A percentile compares a stretch with the other conserved stretches of the same genome.
These are phyloP conservation scores for Acanthamoeba quina DNA, from an alignment of 208 protist species.

Conservation along the genomic window DNA sequence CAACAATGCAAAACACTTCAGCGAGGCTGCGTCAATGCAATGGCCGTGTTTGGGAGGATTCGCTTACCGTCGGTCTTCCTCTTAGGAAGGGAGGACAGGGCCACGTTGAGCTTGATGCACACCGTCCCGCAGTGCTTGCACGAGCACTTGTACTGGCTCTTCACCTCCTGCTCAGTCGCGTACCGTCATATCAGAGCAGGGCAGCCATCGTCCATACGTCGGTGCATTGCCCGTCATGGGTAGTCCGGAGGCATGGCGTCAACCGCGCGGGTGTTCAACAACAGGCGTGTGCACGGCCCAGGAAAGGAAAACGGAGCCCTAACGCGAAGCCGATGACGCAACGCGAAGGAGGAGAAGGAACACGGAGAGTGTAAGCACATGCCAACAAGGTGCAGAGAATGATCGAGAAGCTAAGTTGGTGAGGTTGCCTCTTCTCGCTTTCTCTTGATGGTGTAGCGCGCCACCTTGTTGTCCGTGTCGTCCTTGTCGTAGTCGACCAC, in stretches of 20 bases:
- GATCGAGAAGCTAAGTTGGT: neutral
- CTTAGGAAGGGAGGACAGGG: conserved; percentile 7
- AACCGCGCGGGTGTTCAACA: too few species aligned
- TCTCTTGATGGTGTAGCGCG: conserved; percentile 47
- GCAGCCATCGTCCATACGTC: neutral
- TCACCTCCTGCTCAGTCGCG: neutral
- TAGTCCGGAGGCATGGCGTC: too few species aligned
- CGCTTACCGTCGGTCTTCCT: conserved; percentile 34
- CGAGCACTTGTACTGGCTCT: conserved; percentile 6
- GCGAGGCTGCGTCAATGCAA: too few species aligned
- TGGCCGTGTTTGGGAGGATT: too few species aligned
- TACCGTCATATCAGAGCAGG: neutral
- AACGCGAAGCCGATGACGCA: conserved; percentile 7
- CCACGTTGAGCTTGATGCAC: conserved; percentile 44
- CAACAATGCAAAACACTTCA: neutral
- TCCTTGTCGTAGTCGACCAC: conserved; percentile 53
- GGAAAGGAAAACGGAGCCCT: neutral
- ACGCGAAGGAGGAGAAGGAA: neutral
- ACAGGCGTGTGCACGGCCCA: neutral
- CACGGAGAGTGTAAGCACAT: neutral
- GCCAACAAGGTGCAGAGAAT: neutral
- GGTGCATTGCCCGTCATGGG: neutral
- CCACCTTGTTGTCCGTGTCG: conserved; percentile 50
- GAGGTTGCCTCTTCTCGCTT: conserved; percentile 47
- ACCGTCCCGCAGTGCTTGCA: conserved; percentile 37